phyloP scores from a whole-genome alignment of 352 stramenopile species.

The Phytopythium oedochilum region DNA sequence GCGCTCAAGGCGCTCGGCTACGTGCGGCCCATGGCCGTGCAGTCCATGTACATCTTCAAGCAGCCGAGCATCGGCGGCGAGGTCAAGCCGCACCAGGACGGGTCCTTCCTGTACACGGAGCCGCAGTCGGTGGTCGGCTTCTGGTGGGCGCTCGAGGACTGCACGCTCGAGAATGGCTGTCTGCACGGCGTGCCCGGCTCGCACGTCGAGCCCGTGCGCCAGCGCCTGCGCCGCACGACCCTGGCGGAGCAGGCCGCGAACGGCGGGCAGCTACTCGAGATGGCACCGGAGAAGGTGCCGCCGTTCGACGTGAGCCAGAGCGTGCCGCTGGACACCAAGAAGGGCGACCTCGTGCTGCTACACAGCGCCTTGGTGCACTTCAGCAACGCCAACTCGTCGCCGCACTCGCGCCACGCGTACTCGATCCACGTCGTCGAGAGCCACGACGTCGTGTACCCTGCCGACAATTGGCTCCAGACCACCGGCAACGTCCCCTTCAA shows the following conservation, averaged over 20 bases:
- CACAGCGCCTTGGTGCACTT: constrained; percentile 94
- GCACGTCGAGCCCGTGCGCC: constrained; percentile 84
- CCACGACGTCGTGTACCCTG: constrained; percentile 74
- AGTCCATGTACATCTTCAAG: constrained; percentile 99
- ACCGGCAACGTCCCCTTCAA: constrained; percentile 58
- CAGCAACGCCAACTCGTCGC: constrained; percentile 90
- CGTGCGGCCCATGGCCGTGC: constrained; percentile 85
- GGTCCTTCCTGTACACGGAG: constrained; percentile 95
- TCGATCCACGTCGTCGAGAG: constrained; percentile 95
- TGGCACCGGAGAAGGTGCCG: constrained; percentile 37
- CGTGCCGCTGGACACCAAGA: constrained; percentile 82
- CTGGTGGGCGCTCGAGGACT: constrained; percentile 95
- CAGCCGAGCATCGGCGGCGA: constrained; percentile 91
- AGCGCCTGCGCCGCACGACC: constrained; percentile 77
- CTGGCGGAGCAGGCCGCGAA: constrained; percentile 35
- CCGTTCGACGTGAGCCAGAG: constrained; percentile 53
- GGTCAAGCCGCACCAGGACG: constrained; percentile 95
- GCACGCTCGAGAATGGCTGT: constrained; percentile 93
- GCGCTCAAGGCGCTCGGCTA: constrained; percentile 87
- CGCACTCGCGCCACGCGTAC: constrained; percentile 91
- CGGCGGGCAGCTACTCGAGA: constrained; percentile 50
- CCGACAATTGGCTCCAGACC: constrained; percentile 94
- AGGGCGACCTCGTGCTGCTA: constrained; percentile 92
- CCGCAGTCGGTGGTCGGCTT: constrained; percentile 94
- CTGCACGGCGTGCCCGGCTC: constrained; percentile 91